Base-by-base conservation (phyloP, 495 filamentous ascomycete genomes). In the Penicillium taxi region DNA sequence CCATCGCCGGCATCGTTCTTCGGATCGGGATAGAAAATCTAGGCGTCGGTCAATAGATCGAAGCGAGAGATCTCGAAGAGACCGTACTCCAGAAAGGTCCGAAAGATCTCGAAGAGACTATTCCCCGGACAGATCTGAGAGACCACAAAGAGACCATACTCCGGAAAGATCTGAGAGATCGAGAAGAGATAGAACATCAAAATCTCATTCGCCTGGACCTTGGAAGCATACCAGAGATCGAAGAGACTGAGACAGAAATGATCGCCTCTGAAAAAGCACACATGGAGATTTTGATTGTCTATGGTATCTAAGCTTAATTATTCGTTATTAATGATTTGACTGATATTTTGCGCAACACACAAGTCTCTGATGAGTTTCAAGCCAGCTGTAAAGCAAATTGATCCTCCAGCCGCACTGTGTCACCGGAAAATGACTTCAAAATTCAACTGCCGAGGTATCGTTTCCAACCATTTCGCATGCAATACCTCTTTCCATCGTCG, bases 391-490 rank as follows among this genome's bases (percentile, higher is more conserved):
- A n/a, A n/a, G n/a, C n/a, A n/a, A n/a, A n/a, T n/a, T n/a, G n/a
- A n/a, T n/a, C n/a, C n/a, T n/a, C n/a, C n/a, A n/a, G n/a, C n/a
- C n/a, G n/a, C n/a, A n/a, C n/a, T n/a, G n/a, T n/a, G n/a, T n/a
- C n/a, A n/a, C n/a, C n/a, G n/a, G n/a, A n/a, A n/a, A n/a, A n/a
- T n/a, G n/a, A n/a, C n/a, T n/a, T n/a, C n/a, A n/a, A n/a, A n/a
- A n/a, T n/a, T 69, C 60, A 66, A 34, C 58, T 56, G 9, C 74
- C 73, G 29, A 91, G 61, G 63, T 90, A 94, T 55, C 77, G 66
- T 61, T 83, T 87, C 85, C 86, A 94, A 4, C 85, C 86, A 39
- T 83, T 79, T 49, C 82, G 70, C 3, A 77, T 50, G 43, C 80
- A 69, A 29, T 68, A 61, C 28, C 74, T 64, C 44, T 69, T 75